Evolutionary conservation across 75 land plant species (phyloP), one percentile per base, ranked within the genome.

Genomic region (Pinus albicaulis): DNA sequence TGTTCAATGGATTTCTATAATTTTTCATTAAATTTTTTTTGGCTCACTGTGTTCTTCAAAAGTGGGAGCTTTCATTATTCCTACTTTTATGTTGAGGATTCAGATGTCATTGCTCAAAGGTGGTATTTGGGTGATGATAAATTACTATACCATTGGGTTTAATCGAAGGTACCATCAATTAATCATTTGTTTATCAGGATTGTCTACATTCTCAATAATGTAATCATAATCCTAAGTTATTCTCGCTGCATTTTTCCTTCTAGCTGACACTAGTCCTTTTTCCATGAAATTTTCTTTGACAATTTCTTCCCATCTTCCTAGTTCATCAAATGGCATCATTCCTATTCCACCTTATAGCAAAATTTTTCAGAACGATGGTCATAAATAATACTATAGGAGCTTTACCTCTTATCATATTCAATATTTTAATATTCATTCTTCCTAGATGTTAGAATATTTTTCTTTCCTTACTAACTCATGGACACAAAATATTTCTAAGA

Each of bases 241-340:
- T n/a, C n/a, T n/a, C n/a, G n/a, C n/a, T n/a, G n/a, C n/a, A n/a
- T n/a, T n/a, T n/a, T n/a, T n/a, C n/a, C n/a, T 5, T 20, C 6
- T 23, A 60, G 23, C 63, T n/a, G 63, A 60, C 63, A 60, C 6
- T 13, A 23, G 13, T 60, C 12, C 0, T 71, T 23, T 59, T 59
- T 71, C 19, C 34, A 23, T 56, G 10, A 86, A 92, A 88, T 66
- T 83, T 92, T 73, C 86, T 89, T 69, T 25, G 80, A 15, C 90
- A 89, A 60, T 78, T 82, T 15, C 69, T 92, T 76, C 74, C 82
- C 17, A 80, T 87, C 22, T 77, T 92, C 53, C 66, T 73, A 7
- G 48, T 90, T 12, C 92, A 89, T 80, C 88, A 89, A 70, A 87
- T 89, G 90, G 82, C 92, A 34, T 82, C 83, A 7, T 78, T 82